Evolutionary conservation across 495 filamentous ascomycete genomes (phyloP).

Genomic region (Cetradonia linearis): DNA sequence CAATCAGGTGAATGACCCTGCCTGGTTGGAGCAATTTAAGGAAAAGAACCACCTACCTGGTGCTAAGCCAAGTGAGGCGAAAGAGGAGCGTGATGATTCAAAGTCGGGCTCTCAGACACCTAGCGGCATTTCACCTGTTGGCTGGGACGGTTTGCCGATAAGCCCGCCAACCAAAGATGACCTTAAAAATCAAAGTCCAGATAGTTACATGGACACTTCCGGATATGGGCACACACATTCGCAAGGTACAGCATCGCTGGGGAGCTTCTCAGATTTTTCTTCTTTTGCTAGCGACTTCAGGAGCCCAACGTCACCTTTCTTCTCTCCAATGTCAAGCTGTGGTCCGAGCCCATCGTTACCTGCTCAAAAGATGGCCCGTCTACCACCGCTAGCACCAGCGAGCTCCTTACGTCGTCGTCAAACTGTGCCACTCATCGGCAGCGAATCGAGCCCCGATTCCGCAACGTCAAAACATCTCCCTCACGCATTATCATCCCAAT

Average conservation of each 20-base stretch:
- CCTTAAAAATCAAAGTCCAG: constrained; percentile 42
- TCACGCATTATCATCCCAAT: constrained; percentile 46
- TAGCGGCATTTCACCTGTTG: constrained; percentile 61
- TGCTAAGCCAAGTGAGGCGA: constrained; percentile 43
- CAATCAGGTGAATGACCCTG: constrained; percentile 59
- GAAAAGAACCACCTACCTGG: constrained; percentile 72
- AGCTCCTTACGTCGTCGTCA: constrained; percentile 76
- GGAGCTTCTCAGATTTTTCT: constrained; percentile 47
- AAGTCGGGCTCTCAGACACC: constrained; percentile 57
- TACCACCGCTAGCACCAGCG: constrained; percentile 42
- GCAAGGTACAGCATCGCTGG: constrained; percentile 48
- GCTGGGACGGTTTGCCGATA: constrained; percentile 51
- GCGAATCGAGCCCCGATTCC: constrained; percentile 61
- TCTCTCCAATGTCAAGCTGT: constrained; percentile 60
- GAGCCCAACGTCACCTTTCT: constrained; percentile 81
- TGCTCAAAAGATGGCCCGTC: constrained; percentile 48
- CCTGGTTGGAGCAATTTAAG: constrained; percentile 96
- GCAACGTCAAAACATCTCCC: constrained; percentile 53
- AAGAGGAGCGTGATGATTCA: constrained; percentile 37
- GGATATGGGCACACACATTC: constrained; percentile 49
- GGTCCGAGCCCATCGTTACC: constrained; percentile 57
- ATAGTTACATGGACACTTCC: constrained; percentile 39
- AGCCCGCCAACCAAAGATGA: constrained; percentile 55
- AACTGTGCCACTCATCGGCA: constrained; percentile 66
- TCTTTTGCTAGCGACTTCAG: constrained; percentile 64